Conservation (phyloP, 768 basidiomycete species). For the Lentinus brumalis region DNA sequence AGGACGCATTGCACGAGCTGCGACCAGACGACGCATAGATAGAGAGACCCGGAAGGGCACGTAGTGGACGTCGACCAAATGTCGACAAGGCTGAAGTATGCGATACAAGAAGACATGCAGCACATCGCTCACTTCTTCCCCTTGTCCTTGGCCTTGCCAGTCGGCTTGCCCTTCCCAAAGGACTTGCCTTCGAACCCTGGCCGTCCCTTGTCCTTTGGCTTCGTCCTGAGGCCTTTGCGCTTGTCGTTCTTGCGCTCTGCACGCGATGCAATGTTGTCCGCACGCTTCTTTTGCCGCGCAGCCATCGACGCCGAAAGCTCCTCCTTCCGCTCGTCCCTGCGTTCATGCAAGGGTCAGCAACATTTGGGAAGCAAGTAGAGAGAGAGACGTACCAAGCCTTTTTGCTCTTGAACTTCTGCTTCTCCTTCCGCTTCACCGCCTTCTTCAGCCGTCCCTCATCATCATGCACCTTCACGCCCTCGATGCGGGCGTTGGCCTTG, state of each 20-base stretch:
- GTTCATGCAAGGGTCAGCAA: background rate
- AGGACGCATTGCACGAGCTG: no score
- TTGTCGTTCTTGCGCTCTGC: conserved; percentile 73
- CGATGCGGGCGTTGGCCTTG: conserved; percentile 84
- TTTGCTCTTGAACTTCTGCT: conserved; percentile 82
- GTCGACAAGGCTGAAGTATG: no score
- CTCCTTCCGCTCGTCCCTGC: conserved; percentile 87
- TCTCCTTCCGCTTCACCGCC: conserved; percentile 90
- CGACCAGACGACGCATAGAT: no score
- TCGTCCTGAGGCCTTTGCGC: conserved; percentile 53
- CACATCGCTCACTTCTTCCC: no score
- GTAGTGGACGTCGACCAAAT: no score
- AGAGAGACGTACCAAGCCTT: conserved; percentile 73
- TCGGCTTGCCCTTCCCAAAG: conserved; percentile 55
- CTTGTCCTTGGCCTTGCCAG: conserved; percentile 22
- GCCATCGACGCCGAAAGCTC: conserved; percentile 74
- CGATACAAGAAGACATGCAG: no score
- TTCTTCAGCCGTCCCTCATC: conserved; percentile 87
- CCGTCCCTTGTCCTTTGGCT: conserved; percentile 60
- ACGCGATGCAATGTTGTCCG: conserved; percentile 87
- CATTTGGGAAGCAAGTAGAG: background rate
- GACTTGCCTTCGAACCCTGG: conserved; percentile 90
- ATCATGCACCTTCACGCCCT: conserved; percentile 90
- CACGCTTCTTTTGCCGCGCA: conserved; percentile 86
- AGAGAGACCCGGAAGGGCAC: no score